Evolutionary conservation across 2,329 filamentous ascomycete species (phyloP).

Genomic region (Fusarium nodosum): DNA sequence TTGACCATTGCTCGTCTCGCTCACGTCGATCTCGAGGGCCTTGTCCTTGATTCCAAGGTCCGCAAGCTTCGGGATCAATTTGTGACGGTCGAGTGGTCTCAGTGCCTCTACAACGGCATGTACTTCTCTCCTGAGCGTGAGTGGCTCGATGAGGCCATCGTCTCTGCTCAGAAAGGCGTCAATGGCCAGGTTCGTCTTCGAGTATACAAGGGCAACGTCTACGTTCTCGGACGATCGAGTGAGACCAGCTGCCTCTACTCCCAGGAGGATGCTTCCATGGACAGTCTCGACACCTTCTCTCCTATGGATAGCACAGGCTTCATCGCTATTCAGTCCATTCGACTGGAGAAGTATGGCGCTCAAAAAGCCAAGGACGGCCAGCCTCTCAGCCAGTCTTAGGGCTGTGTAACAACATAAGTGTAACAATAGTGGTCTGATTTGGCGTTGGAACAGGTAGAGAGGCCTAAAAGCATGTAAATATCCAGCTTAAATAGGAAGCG

Average conservation of each 20-base stretch:
- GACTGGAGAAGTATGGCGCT: slow-evolving; percentile 63
- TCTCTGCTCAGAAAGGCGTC: slow-evolving; percentile 65
- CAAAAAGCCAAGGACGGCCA: slow-evolving; percentile 54
- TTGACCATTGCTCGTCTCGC: slow-evolving; percentile 48
- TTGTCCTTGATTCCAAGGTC: slow-evolving; percentile 67
- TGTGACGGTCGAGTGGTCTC: slow-evolving; percentile 61
- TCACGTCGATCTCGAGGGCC: slow-evolving; percentile 65
- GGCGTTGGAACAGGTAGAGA: slow-evolving; percentile 27
- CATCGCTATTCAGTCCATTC: slow-evolving; percentile 61
- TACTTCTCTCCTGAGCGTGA: slow-evolving; percentile 65
- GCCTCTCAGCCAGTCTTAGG: slow-evolving; percentile 44
- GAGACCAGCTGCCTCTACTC: slow-evolving; percentile 65
- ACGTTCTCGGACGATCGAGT: slow-evolving; percentile 62
- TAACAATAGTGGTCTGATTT: slow-evolving; percentile 30
- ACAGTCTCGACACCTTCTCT: slow-evolving; percentile 70
- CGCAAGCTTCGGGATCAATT: slow-evolving; percentile 67
- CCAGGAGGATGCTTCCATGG: slow-evolving; percentile 64
- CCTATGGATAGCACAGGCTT: slow-evolving; percentile 77
- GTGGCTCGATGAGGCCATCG: slow-evolving; percentile 61
- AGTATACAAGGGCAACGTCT: slow-evolving; percentile 64
- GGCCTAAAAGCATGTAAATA: slow-evolving; percentile 15
- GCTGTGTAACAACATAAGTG: slow-evolving; percentile 10
- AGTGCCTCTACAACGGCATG: slow-evolving; percentile 64
- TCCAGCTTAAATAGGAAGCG: background rate
- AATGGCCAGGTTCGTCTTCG: slow-evolving; percentile 56